A percentile compares a stretch with the other conserved stretches of the same genome.
These are phyloP conservation scores for Primulina huaijiensis DNA, from an alignment of 257 asterid genomes.

Conservation along the genomic window DNA sequence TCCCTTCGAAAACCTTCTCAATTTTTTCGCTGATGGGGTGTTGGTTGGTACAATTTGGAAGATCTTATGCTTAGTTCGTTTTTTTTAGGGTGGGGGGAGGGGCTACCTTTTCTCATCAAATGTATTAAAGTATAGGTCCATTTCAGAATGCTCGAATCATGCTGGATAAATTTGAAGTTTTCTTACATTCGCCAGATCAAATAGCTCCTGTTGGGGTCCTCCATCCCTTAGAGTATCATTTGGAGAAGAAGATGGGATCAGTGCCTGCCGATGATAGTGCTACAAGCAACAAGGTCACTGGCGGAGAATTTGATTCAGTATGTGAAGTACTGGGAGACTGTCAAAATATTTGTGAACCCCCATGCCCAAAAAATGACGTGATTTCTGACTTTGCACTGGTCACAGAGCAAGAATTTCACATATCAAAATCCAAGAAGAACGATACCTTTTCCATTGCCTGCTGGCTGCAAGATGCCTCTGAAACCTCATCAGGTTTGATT, in stretches of 20 bases:
- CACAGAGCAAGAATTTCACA: conserved; percentile 37
- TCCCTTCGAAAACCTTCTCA: conserved; percentile 14
- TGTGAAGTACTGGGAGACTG: conserved; percentile 68
- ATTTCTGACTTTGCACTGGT: conserved; percentile 32
- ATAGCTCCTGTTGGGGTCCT: conserved; percentile 95
- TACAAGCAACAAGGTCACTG: conserved; percentile 28
- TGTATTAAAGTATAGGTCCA: conserved; percentile 32
- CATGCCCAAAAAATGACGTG: conserved; percentile 23
- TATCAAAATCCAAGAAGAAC: conserved; percentile 56
- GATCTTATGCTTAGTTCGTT: conserved; percentile 5
- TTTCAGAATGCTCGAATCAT: conserved; percentile 87
- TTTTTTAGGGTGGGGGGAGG: not conserved
- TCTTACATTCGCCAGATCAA: conserved; percentile 80
- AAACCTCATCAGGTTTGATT: conserved; percentile 63
- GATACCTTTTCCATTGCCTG: conserved; percentile 64
- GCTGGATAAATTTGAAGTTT: conserved; percentile 78
- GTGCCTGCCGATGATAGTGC: conserved; percentile 36
- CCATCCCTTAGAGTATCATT: conserved; percentile 85
- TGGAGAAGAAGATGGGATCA: conserved; percentile 55
- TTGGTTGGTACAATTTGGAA: conserved; percentile 16
- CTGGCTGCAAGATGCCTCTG: conserved; percentile 65
- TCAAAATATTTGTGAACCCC: conserved; percentile 39
- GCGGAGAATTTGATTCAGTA: conserved; percentile 46
- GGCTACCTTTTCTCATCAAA: conserved; percentile 13
- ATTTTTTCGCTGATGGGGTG: not conserved